A percentile compares a stretch with the other conserved stretches of the same genome.
These are phyloP conservation scores for Apiospora phragmitis DNA, from an alignment of 2,329 filamentous ascomycete genomes.

Conservation along the genomic window DNA sequence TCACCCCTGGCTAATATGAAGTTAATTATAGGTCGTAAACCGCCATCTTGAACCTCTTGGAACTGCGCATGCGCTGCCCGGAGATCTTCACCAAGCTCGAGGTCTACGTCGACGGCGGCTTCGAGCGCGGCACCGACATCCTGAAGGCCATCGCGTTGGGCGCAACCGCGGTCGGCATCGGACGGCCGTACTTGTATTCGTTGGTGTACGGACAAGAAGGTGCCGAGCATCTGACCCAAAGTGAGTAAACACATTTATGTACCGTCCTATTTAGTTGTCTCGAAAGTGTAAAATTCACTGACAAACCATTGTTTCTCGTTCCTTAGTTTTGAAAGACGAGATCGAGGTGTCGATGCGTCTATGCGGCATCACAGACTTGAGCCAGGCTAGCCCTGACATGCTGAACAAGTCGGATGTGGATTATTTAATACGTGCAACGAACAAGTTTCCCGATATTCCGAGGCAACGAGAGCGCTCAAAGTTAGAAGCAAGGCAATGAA, in stretches of 20 bases:
- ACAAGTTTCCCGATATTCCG: constrained; percentile 13
- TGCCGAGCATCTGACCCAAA: constrained; percentile 54
- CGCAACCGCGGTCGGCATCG: constrained; percentile 54
- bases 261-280: no score
- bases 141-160: constrained; percentile 55
- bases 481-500: not conserved
- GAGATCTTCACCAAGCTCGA: constrained; percentile 51
- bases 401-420: constrained; percentile 51
- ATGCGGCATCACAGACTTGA: constrained; percentile 43
- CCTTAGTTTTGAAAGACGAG: constrained; percentile 33
- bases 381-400: constrained; percentile 42
- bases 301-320: not conserved
- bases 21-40: constrained; percentile 34
- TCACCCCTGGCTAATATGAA: not conserved
- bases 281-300: constrained; percentile 13
- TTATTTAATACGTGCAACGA: constrained; percentile 39
- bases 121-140: constrained; percentile 54
- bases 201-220: constrained; percentile 53
- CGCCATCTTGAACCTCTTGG: constrained; percentile 50
- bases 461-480: not conserved
- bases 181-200: constrained; percentile 49
- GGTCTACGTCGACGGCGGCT: constrained; percentile 54
- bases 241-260: constrained; percentile 39
- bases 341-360: constrained; percentile 49
- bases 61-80: constrained; percentile 49